Evolutionary conservation across 2,329 filamentous ascomycete species (phyloP), one percentile per base, ranked within the genome.

Genomic region (Colletotrichum sp.): DNA sequence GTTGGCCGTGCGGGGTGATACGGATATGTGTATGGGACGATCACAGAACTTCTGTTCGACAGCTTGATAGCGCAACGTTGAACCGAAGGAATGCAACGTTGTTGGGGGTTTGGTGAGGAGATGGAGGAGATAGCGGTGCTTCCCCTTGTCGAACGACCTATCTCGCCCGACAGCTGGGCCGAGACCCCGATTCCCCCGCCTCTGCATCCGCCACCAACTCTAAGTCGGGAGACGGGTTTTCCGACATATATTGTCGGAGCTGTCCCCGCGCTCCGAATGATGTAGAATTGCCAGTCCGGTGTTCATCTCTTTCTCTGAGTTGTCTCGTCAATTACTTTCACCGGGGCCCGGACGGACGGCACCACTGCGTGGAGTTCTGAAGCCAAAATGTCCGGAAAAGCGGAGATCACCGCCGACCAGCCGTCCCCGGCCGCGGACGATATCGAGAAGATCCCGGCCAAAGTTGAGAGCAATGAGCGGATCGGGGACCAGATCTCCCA

Each of bases 401-500:
- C 34, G 71, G 75, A 75, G 52, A 71, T 65, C 24, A 68, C 67
- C 59, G 52, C 39, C 24, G 52, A 67, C 15, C 60, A 34, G 52
- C 71, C 63, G 67, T 32, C 66, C 24, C 71, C 66, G 60, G 67
- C 60, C 52, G 59, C 69, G 64, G 72, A 74, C n/a, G 55, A 69
- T 28, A 70, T 71, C 32, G 75, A 76, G 9, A 76, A 76, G 72
- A 64, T 71, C 48, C 63, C 72, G n/a, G 64, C 67, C 22, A 64
- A 15, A n/a, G 64, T 69, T 15, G 34, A 60, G 59, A 65, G 44
- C 44, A 63, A 65, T 8, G 75, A 75, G 30, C 71, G 68, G 9
- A 75, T 76, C 68, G 81, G 83, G 5, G 83, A 85, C 75, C 84
- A 86, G 77, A 86, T 87, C 66, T 78, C 85, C 8, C 82, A 83